These are phyloP conservation scores for Mycena floridula DNA, from an alignment of 768 basidiomycete genomes.

Conservation along the genomic window DNA sequence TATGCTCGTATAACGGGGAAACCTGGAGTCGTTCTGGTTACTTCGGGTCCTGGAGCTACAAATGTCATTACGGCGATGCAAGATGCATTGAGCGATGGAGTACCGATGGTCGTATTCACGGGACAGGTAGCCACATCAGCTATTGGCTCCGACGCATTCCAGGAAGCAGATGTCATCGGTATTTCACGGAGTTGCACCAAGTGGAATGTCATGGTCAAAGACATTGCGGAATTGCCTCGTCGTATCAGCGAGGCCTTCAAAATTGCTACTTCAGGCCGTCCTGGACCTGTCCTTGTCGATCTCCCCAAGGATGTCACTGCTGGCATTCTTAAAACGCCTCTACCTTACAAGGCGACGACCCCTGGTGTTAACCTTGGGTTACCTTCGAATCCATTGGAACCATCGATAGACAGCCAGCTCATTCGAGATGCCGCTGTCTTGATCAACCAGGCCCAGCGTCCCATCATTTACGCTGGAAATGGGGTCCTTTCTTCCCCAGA, in stretches of 20 bases:
- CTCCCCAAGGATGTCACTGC: conserved; percentile 99
- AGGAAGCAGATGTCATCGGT: conserved; percentile 95
- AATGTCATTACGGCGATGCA: conserved; percentile 99
- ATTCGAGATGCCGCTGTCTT: conserved; percentile 82
- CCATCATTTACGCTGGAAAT: conserved; percentile 90
- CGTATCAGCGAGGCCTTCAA: conserved; percentile 99
- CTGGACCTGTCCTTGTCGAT: conserved; percentile 96
- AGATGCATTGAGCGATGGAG: conserved; percentile 90
- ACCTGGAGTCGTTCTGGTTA: conserved; percentile 96
- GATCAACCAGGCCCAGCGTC: conserved; percentile 89
- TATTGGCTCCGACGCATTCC: conserved; percentile 98
- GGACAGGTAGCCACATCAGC: conserved; percentile 99
- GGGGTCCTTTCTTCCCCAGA: conserved; percentile 79
- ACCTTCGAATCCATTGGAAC: conserved; percentile 62
- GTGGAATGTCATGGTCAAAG: conserved; percentile 99
- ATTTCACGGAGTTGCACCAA: conserved; percentile 97
- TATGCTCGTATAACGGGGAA: conserved; percentile 97
- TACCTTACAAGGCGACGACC: conserved; percentile 82
- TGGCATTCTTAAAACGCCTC: conserved; percentile 75
- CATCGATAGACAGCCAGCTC: conserved; percentile 55
- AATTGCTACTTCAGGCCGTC: conserved; percentile 94
- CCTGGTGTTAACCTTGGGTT: conserved; percentile 72
- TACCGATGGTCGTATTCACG: conserved; percentile 91
- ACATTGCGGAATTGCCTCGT: conserved; percentile 88
- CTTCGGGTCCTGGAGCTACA: conserved; percentile 96